Evolutionary conservation across 2,329 filamentous ascomycete species (phyloP), one percentile per base, ranked within the genome.

Genomic region (Helotiales sp.): DNA sequence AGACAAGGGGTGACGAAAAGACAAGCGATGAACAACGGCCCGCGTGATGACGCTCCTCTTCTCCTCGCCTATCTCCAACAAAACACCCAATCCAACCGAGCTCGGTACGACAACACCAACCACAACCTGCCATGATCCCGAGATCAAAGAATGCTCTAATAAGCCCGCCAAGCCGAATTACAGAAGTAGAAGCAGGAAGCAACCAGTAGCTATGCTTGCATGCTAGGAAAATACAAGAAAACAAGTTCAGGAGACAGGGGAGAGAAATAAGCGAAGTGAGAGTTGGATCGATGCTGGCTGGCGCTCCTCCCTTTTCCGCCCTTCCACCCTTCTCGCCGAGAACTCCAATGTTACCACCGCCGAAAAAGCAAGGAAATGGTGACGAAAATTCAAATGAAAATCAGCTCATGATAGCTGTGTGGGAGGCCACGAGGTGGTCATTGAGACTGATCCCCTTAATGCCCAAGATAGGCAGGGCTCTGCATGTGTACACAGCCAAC

Each of bases 201-300:
- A 45, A 2, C 13, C 15, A 47, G 26, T 30, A 8, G 20, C 11
- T 32, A 24, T 49, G 24, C 43, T 37, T 11, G 2, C 11, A 8
- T 20, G 26, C 17, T 15, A 50, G 17, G 34, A 32, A 43, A 61
- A 22, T 26, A 50, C 24, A 47, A 15, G 17, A 20, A 24, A 17
- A 32, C 43, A n/a, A 45, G 55, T 22, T 15, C 1, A 15, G 22
- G 22, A 0, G 54, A 57, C 40, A 17, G 32, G 32, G 26, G n/a
- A 34, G 52, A 40, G 28, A 61, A 50, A 37, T 52, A 50, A 61
- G 59, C 59, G 59, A 61, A 45, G 57, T 37, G 59, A 40, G 45
- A 34, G 37, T 24, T 34, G 24, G 58, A 34, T 43, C 28, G 15
- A 32, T n/a, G 37, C 5, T 15, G 13, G 15, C 58, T n/a, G 43